Evolutionary conservation across 139 green algal species (phyloP).

Genomic region (Volvox reticuliferus): DNA sequence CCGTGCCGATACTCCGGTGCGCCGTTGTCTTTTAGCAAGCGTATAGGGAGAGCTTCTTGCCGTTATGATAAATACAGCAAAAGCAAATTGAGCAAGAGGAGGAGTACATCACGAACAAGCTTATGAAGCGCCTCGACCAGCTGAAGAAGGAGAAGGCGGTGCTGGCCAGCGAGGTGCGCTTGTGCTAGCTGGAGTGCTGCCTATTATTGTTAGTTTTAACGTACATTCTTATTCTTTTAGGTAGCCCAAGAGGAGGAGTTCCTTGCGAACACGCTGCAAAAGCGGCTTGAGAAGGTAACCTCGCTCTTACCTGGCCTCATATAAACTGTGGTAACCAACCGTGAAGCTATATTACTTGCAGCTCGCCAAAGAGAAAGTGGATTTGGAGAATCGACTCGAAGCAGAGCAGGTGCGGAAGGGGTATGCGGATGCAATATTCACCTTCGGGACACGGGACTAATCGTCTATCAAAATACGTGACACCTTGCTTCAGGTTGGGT

Average conservation of each 20-base stretch:
- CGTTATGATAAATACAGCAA: conserved; percentile 52
- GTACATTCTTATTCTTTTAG: conserved; percentile 31
- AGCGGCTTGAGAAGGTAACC: conserved; percentile 75
- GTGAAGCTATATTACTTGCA: conserved; percentile 12
- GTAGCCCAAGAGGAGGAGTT: conserved; percentile 88
- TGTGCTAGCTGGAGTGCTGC: neutral
- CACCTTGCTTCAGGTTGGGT: no score
- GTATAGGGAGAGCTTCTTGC: neutral
- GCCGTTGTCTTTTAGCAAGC: neutral
- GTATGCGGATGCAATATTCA: neutral
- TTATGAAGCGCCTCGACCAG: conserved; percentile 86
- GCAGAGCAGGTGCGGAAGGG: conserved; percentile 56
- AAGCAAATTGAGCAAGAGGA: conserved; percentile 83
- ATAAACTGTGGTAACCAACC: neutral
- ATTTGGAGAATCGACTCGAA: conserved; percentile 78
- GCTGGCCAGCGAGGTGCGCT: conserved; percentile 74
- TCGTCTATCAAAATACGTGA: no score
- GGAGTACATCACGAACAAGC: conserved; percentile 86
- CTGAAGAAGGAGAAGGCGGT: conserved; percentile 83
- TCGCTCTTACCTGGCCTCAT: neutral
- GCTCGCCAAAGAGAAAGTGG: conserved; percentile 78
- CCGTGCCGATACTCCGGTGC: neutral
- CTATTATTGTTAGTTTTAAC: neutral
- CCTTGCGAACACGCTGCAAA: conserved; percentile 86
- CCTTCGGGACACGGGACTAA: no score